A percentile compares a stretch with the other conserved stretches of the same genome.
phyloP scores from a whole-genome alignment of 2,329 filamentous ascomycete genomes.

The Penicillium sumatraense region DNA sequence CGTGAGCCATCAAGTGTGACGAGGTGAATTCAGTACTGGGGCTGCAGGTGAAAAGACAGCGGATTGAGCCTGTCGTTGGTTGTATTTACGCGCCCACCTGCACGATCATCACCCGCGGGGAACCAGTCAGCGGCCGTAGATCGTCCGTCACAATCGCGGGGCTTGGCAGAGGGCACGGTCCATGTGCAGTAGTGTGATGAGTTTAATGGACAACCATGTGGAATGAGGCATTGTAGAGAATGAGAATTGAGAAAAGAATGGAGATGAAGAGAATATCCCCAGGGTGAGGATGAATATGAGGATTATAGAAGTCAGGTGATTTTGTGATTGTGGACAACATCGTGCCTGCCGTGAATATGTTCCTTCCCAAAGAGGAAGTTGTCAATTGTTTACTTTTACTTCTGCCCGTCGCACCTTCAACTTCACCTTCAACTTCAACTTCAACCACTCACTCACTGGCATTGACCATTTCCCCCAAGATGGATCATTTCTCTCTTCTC shows the following conservation, averaged over 20 bases:
- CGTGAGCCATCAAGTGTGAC: constrained; percentile 32
- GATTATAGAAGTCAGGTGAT: not conserved
- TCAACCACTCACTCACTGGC: too few species aligned
- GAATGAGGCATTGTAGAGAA: not conserved
- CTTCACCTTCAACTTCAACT: not conserved
- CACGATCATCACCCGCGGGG: constrained; percentile 27
- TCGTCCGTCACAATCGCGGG: not conserved
- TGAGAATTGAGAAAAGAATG: not conserved
- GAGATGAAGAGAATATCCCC: not conserved
- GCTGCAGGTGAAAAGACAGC: constrained; percentile 11
- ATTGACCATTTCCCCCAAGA: too few species aligned
- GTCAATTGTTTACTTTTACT: not conserved
- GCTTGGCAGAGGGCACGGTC: not conserved
- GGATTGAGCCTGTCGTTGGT: constrained; percentile 29
- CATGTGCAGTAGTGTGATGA: not conserved
- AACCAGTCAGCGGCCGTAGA: constrained; percentile 19
- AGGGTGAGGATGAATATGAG: not conserved
- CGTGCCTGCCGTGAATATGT: not conserved
- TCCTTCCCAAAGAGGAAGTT: not conserved
- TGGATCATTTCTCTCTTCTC: not conserved
- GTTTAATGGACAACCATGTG: not conserved
- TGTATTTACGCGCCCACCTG: constrained; percentile 33
- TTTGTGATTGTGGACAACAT: not conserved
- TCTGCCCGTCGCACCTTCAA: not conserved
- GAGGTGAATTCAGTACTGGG: constrained; percentile 24